These are phyloP conservation scores for Vitis rupestris DNA, from an alignment of 164 flowering plant species.

Conservation along the genomic window DNA sequence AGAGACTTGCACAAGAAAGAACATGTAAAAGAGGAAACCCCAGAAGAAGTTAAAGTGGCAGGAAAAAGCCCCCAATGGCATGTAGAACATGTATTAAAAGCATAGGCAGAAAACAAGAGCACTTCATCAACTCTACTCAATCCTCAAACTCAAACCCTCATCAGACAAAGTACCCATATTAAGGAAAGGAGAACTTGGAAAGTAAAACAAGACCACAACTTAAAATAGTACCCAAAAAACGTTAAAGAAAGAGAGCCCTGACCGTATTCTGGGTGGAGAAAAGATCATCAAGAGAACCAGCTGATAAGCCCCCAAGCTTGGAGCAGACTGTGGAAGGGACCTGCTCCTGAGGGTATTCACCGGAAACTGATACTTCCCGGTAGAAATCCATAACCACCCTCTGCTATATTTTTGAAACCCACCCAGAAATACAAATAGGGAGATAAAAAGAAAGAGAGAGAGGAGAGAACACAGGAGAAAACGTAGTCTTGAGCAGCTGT, in stretches of 20 bases:
- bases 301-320: conserved; percentile 13
- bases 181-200: background rate
- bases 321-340: conserved; percentile 23
- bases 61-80: background rate
- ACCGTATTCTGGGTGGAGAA: conserved; percentile 40
- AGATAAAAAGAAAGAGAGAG: conserved; percentile 6
- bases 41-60: background rate
- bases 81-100: background rate
- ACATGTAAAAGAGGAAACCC: background rate
- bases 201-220: background rate
- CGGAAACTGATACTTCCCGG: conserved; percentile 40
- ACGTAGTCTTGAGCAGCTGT: background rate
- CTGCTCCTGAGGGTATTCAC: conserved; percentile 28
- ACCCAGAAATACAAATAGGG: conserved; percentile 6
- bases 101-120: background rate
- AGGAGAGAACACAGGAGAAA: background rate
- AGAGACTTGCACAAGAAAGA: background rate
- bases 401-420: background rate
- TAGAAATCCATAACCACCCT: conserved; percentile 39
- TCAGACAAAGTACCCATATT: no score
- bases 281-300: conserved; percentile 39
- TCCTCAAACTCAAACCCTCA: background rate
- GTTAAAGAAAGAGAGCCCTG: background rate
- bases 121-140: background rate
- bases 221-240: background rate